Evolutionary conservation across 2,329 filamentous ascomycete species (phyloP).

Genomic region (Pseudogymnoascus sp.): DNA sequence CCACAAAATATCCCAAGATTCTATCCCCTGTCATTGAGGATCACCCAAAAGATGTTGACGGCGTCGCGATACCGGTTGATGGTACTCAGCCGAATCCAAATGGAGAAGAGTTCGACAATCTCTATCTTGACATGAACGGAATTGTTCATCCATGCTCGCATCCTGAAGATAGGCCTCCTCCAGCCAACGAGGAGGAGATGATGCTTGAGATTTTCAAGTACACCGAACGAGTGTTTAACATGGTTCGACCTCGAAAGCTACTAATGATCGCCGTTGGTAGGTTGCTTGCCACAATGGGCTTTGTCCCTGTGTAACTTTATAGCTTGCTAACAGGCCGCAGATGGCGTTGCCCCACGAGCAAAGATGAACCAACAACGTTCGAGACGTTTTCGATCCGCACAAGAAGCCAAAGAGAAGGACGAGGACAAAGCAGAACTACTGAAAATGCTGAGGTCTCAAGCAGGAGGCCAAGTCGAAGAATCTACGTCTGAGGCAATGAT

Average conservation of each 20-base stretch:
- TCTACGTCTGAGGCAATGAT: constrained; percentile 53
- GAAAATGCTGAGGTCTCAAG: constrained; percentile 74
- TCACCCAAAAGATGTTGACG: constrained; percentile 71
- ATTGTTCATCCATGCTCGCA: constrained; percentile 99
- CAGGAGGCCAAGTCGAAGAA: constrained; percentile 53
- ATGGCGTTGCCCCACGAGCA: constrained; percentile 92
- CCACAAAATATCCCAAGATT: constrained; percentile 95
- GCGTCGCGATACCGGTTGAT: constrained; percentile 75
- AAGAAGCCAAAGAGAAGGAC: constrained; percentile 91
- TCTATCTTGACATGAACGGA: constrained; percentile 99
- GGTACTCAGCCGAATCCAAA: constrained; percentile 83
- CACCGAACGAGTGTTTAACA: constrained; percentile 97
- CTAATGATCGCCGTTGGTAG: constrained; percentile 94
- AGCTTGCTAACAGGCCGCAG: constrained; percentile 34
- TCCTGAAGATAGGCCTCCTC: constrained; percentile 84
- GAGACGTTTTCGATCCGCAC: constrained; percentile 85
- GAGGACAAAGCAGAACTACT: constrained; percentile 82
- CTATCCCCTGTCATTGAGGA: constrained; percentile 88
- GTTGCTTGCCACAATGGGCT: constrained; percentile 25
- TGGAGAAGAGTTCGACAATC: constrained; percentile 93
- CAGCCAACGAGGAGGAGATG: constrained; percentile 96
- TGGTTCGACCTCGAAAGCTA: constrained; percentile 92
- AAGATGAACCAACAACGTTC: constrained; percentile 99
- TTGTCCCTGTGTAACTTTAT: neutral
- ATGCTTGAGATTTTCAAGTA: constrained; percentile 98